Base-by-base conservation (phyloP, 1,139 yeast species). In the Yamadazyma triangularis region DNA sequence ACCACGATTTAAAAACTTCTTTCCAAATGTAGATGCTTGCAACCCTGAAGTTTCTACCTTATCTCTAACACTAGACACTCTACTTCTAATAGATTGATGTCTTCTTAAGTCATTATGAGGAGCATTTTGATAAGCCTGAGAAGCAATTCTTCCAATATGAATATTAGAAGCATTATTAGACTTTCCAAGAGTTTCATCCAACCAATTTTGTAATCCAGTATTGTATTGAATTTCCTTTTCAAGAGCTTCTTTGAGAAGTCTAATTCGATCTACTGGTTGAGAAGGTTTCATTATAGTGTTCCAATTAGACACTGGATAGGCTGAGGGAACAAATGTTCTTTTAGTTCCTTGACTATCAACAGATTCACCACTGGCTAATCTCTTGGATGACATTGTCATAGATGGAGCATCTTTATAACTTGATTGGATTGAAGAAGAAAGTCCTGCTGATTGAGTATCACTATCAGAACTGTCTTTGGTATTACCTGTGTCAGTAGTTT, bases 131-230 rank as follows among this genome's bases (percentile, higher is more conserved):
- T 68, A 68, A 3, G 73, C 73, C 29, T 63, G 64, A 5, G 70
- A 53, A 1, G 73, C 73, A 27, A 68, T 57, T 29, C 58, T 56
- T 3, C 74, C 73, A 36, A 68, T 65, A 38, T 65, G 73, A 28
- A 68, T 65, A 31, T 48, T 57, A 5, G 66, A 47, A 6, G 60
- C 45, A 20, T 46, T 50, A 27, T 64, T 61, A 0, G 65, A 52
- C 36, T 49, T 58, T 38, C 58, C 63, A 32, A 68, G 51, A 1
- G 69, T 61, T 26, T 56, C 69, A 34, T 46, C 36, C 6, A 73
- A 50, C 79, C 79, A 73, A n/a, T 55, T 50, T 25, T 58, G 62
- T 15, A 73, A 51, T 1, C 78, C 78, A 0, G 75, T 58, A 22
- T 69, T 71, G 32, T 61, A 57, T 11, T 55, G 53, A 2, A 47